Percentiles rank a stretch among this genome's conserved stretches.
These are phyloP conservation scores for Eutypella sp. DNA, from an alignment of 2,329 filamentous ascomycete genomes.

Conservation along the genomic window DNA sequence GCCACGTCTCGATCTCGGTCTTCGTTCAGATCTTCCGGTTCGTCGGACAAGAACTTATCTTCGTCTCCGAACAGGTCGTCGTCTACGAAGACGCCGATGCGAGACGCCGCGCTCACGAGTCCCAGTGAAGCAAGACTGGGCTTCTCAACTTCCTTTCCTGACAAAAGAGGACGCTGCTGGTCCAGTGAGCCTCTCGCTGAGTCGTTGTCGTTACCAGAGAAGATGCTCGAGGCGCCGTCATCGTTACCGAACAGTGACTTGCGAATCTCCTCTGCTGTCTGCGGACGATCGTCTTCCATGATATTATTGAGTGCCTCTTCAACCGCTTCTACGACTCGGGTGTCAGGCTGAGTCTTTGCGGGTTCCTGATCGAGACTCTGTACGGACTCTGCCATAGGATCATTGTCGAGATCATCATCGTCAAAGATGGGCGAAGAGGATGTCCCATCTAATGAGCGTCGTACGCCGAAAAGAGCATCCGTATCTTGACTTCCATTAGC, in stretches of 20 bases:
- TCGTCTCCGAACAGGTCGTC: slow-evolving; percentile 92
- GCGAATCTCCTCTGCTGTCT: slow-evolving; percentile 59
- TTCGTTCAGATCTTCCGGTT: slow-evolving; percentile 67
- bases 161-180: slow-evolving; percentile 21
- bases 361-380: slow-evolving; percentile 73
- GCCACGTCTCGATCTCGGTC: slow-evolving; percentile 54
- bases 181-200: slow-evolving; percentile 42
- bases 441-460: slow-evolving; percentile 68
- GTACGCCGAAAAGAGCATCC: slow-evolving; percentile 39
- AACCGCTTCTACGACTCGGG: slow-evolving; percentile 83
- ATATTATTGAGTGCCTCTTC: slow-evolving; percentile 90
- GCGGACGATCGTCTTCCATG: slow-evolving; percentile 68
- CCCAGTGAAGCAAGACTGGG: slow-evolving; percentile 89
- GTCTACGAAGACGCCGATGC: slow-evolving; percentile 88
- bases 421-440: slow-evolving; percentile 62
- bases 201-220: slow-evolving; percentile 50
- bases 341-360: slow-evolving; percentile 61
- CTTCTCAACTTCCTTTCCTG: slow-evolving; percentile 53
- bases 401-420: slow-evolving; percentile 71
- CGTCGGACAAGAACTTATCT: slow-evolving; percentile 78
- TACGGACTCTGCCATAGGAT: slow-evolving; percentile 65
- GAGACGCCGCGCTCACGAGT: slow-evolving; percentile 79
- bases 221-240: slow-evolving; percentile 44
- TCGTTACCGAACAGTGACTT: slow-evolving; percentile 63
- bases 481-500: slow-evolving; percentile 31